Percentiles rank a stretch among this genome's conserved stretches.
These are phyloP conservation scores for Cruciata laevipes DNA, from an alignment of 257 asterid genomes.

Conservation along the genomic window DNA sequence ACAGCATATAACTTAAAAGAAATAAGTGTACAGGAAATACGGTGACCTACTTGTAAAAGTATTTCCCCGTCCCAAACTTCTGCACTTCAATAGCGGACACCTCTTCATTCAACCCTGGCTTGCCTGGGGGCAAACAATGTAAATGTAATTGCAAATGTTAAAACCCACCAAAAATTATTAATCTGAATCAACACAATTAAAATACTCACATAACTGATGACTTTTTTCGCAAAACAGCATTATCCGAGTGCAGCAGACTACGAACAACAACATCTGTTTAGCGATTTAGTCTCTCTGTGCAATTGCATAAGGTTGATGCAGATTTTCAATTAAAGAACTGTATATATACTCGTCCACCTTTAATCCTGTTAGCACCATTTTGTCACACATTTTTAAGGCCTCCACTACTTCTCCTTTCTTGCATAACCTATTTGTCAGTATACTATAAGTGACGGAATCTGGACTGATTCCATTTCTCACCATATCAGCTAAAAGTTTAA, in stretches of 20 bases:
- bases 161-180: background rate
- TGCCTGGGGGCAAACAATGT: background rate
- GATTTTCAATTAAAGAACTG: slow-evolving; percentile 53
- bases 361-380: slow-evolving; percentile 43
- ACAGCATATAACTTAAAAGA: background rate
- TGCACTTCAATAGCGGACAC: background rate
- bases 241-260: background rate
- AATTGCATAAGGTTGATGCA: slow-evolving; percentile 35
- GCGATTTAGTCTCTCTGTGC: slow-evolving; percentile 33
- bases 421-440: slow-evolving; percentile 44
- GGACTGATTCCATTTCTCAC: slow-evolving; percentile 51
- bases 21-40: background rate
- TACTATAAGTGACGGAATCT: slow-evolving; percentile 62
- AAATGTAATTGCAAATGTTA: background rate
- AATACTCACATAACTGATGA: background rate
- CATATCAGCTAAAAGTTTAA: slow-evolving; percentile 54
- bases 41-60: background rate
- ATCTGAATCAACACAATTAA: background rate
- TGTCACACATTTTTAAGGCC: slow-evolving; percentile 49
- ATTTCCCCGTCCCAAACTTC: background rate
- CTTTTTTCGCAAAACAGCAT: background rate
- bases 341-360: slow-evolving; percentile 56
- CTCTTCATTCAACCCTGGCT: slow-evolving; percentile 8
- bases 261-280: slow-evolving; percentile 19
- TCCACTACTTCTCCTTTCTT: slow-evolving; percentile 57